phyloP scores from a whole-genome alignment of 129 eudicot genomes.

The Chrysanthemum seticuspe region DNA sequence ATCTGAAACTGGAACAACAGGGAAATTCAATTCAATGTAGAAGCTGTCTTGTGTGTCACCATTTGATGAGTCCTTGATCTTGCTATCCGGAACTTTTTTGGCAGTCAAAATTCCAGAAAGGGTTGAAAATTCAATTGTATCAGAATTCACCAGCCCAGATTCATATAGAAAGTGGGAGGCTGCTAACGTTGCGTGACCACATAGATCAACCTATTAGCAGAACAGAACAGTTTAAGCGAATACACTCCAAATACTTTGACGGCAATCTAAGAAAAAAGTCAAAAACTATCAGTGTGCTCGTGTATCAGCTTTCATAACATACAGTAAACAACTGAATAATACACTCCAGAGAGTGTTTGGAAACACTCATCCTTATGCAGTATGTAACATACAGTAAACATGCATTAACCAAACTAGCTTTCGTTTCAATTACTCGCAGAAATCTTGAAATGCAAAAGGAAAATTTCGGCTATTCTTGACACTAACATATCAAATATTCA shows the following conservation, averaged over 20 bases:
- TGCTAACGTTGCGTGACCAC: constrained; percentile 95
- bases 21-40: constrained; percentile 70
- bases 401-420: no score
- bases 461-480: background rate
- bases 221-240: background rate
- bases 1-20: constrained; percentile 49
- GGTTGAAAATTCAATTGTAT: constrained; percentile 67
- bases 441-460: no score
- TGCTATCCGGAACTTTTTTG: constrained; percentile 38
- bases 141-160: constrained; percentile 46
- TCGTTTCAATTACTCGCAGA: no score
- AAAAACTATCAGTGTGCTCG: no score
- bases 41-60: constrained; percentile 31
- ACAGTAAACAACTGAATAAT: no score
- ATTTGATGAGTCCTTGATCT: constrained; percentile 24
- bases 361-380: no score
- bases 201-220: constrained; percentile 66
- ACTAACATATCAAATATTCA: background rate
- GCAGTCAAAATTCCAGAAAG: constrained; percentile 76
- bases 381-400: no score
- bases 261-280: background rate
- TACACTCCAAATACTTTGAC: background rate
- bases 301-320: no score
- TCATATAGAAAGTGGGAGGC: constrained; percentile 68
- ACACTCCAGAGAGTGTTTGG: no score